A percentile compares a stretch with the other conserved stretches of the same genome.
These are phyloP conservation scores for Diatrype stigma DNA, from an alignment of 2,329 filamentous ascomycete genomes.

Conservation along the genomic window DNA sequence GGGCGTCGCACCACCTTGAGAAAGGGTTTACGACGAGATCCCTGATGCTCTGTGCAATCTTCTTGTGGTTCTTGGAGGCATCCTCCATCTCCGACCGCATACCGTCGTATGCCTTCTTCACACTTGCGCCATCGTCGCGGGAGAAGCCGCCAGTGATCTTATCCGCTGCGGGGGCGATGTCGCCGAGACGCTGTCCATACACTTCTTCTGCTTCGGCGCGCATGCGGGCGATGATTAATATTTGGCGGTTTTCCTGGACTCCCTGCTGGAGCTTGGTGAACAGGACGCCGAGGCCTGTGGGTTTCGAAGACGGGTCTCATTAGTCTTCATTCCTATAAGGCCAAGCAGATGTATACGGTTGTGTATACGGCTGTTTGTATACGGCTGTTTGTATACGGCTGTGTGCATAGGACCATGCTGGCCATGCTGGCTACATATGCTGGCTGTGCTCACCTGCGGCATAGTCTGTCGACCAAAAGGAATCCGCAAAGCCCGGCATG, in stretches of 20 bases:
- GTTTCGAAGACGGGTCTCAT: neutral
- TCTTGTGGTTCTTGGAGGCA: slow-evolving; percentile 82
- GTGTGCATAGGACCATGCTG: too few species aligned
- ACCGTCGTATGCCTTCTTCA: slow-evolving; percentile 94
- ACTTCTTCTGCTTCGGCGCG: slow-evolving; percentile 92
- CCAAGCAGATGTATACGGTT: neutral
- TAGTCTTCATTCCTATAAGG: neutral
- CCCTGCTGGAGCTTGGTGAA: slow-evolving; percentile 97
- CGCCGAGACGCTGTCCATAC: slow-evolving; percentile 75
- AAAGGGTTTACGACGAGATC: slow-evolving; percentile 95
- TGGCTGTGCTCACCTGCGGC: slow-evolving; percentile 65
- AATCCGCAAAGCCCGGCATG: slow-evolving; percentile 89
- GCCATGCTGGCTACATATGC: too few species aligned
- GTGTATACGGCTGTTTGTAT: too few species aligned
- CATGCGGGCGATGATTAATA: slow-evolving; percentile 86
- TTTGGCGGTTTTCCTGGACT: slow-evolving; percentile 89
- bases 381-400: too few species aligned
- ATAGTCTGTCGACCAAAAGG: slow-evolving; percentile 98
- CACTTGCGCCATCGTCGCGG: slow-evolving; percentile 91
- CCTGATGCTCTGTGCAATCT: slow-evolving; percentile 93
- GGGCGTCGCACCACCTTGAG: slow-evolving; percentile 91
- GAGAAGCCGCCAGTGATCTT: slow-evolving; percentile 79
- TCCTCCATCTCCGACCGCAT: slow-evolving; percentile 90
- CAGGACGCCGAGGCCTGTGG: slow-evolving; percentile 75
- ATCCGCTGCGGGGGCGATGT: slow-evolving; percentile 79